A percentile compares a stretch with the other conserved stretches of the same genome.
Conservation (phyloP, 495 filamentous ascomycete genomes). For the Talaromyces stipitatus region DNA sequence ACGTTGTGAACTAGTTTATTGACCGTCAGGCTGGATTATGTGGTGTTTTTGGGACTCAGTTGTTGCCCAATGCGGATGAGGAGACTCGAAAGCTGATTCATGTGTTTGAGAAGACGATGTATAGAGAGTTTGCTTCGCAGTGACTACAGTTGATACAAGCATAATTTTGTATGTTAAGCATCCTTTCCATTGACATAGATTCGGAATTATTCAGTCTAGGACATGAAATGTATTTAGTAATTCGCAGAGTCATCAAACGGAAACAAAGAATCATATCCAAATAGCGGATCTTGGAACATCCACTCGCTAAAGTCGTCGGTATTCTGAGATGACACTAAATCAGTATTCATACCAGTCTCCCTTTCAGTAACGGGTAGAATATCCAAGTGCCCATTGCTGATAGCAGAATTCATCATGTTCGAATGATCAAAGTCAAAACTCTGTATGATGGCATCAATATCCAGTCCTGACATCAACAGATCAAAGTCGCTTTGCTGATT, state of each 20-base stretch:
- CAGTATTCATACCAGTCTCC: not conserved
- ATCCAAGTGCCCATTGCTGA: not conserved
- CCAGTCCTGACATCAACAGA: conserved; percentile 16
- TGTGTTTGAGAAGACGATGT: not conserved
- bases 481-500: conserved; percentile 7
- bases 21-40: conserved; percentile 52
- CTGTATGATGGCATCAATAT: conserved; percentile 25
- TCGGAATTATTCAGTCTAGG: no score
- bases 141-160: not conserved
- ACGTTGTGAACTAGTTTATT: conserved; percentile 40
- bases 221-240: no score
- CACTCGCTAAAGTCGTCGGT: not conserved
- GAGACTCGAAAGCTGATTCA: not conserved
- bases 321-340: not conserved
- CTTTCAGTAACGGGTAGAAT: not conserved
- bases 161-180: no score
- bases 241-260: not conserved
- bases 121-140: not conserved
- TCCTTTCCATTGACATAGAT: no score
- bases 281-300: not conserved
- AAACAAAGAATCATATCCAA: conserved; percentile 3
- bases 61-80: conserved; percentile 43
- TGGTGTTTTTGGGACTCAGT: conserved; percentile 48
- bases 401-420: not conserved
- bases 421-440: conserved; percentile 16